phyloP scores from a whole-genome alignment of 345 rosid genomes.

The Euphorbia lathyris region DNA sequence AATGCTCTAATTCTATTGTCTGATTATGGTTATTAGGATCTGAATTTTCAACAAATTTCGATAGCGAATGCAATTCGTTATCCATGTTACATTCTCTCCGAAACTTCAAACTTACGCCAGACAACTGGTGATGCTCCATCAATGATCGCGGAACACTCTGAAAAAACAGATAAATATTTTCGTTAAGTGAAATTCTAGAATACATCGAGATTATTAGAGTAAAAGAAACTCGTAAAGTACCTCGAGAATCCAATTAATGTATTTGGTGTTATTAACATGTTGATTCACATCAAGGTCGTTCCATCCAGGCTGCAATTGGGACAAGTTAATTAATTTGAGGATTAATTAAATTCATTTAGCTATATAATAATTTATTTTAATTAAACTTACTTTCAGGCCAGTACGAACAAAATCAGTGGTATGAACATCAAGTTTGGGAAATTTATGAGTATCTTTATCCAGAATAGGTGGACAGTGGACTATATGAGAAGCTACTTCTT shows the following conservation, averaged over 20 bases:
- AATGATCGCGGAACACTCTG: constrained; percentile 24
- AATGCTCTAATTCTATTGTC: constrained; percentile 25
- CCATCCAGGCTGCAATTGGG: constrained; percentile 20
- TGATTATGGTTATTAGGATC: neutral
- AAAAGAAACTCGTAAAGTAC: too few species aligned
- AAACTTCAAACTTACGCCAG: constrained; percentile 21
- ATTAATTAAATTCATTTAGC: too few species aligned
- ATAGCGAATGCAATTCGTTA: constrained; percentile 18
- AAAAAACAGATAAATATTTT: too few species aligned
- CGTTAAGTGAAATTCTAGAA: too few species aligned
- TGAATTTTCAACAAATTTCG: constrained; percentile 4
- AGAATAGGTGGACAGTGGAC: constrained; percentile 8
- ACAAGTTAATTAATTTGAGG: too few species aligned
- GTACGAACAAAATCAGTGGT: constrained; percentile 13
- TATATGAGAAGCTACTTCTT: constrained; percentile 15
- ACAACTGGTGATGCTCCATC: constrained; percentile 18
- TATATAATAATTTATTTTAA: too few species aligned
- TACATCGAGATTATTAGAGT: too few species aligned
- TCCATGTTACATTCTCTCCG: constrained; percentile 24
- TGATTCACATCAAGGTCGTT: constrained; percentile 21
- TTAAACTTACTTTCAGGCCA: constrained; percentile 7
- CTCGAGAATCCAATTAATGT: constrained; percentile 16
- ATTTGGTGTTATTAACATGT: constrained; percentile 22
- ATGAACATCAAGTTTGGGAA: neutral
- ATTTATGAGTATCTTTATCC: neutral